These are phyloP conservation scores for Agarophyton chilense DNA, from an alignment of 23 red algal species.

Conservation along the genomic window DNA sequence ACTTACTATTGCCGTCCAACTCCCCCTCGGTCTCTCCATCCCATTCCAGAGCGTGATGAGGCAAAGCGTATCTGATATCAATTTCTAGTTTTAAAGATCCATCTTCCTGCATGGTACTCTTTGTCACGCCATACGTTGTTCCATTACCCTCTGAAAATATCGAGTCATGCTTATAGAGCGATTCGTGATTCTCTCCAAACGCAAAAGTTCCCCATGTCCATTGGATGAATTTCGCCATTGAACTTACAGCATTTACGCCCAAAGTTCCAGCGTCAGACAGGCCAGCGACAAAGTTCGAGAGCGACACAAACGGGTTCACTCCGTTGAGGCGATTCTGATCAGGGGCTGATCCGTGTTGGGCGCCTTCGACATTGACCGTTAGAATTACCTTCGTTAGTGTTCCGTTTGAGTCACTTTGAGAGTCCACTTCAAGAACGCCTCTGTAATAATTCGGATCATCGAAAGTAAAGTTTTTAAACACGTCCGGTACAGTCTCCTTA, in stretches of 20 bases:
- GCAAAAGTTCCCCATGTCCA: slow-evolving; percentile 47
- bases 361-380: slow-evolving; percentile 15
- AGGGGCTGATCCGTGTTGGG: slow-evolving; percentile 51
- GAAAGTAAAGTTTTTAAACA: slow-evolving; percentile 2
- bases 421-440: not conserved
- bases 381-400: slow-evolving; percentile 1
- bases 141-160: slow-evolving; percentile 28
- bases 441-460: slow-evolving; percentile 38
- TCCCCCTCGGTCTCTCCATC: slow-evolving; percentile 29
- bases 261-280: slow-evolving; percentile 2
- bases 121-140: slow-evolving; percentile 55
- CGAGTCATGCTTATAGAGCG: slow-evolving; percentile 19
- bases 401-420: not conserved
- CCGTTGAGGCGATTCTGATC: slow-evolving; percentile 35
- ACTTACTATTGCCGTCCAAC: slow-evolving; percentile 16
- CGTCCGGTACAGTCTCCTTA: not conserved
- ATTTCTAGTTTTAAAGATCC: slow-evolving; percentile 34
- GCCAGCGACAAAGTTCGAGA: slow-evolving; percentile 43
- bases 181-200: slow-evolving; percentile 42
- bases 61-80: slow-evolving; percentile 49
- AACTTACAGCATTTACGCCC: slow-evolving; percentile 4
- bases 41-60: slow-evolving; percentile 33
- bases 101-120: slow-evolving; percentile 18
- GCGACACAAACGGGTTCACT: slow-evolving; percentile 41
- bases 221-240: slow-evolving; percentile 32